phyloP scores from a whole-genome alignment of 2,329 filamentous ascomycete species.

The Ophiocordyceps robertsii region DNA sequence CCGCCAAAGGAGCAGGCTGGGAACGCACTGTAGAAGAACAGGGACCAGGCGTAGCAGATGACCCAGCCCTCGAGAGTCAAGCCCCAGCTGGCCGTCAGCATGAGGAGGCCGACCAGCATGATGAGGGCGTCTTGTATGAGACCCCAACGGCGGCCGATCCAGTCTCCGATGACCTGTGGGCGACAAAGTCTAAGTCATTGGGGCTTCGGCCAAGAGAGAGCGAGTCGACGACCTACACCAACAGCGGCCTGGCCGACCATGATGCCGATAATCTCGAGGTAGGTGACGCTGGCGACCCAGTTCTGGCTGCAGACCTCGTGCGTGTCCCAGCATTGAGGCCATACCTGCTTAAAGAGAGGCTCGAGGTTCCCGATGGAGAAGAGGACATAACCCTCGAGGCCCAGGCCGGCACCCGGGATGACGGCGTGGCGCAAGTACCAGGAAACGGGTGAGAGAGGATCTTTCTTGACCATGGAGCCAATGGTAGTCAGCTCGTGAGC shows the following conservation, averaged over 20 bases:
- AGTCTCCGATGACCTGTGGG: slow-evolving; percentile 42
- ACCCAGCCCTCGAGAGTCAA: slow-evolving; percentile 83
- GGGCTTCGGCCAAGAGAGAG: not conserved
- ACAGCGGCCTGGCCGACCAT: slow-evolving; percentile 87
- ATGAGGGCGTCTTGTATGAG: slow-evolving; percentile 86
- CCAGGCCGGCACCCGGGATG: slow-evolving; percentile 80
- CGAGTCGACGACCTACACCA: slow-evolving; percentile 44
- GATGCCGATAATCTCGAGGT: slow-evolving; percentile 88
- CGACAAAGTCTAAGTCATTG: not conserved
- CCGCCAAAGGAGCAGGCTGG: no score
- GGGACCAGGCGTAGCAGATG: slow-evolving; percentile 88
- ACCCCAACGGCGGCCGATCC: slow-evolving; percentile 86
- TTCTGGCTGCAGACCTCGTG: slow-evolving; percentile 56
- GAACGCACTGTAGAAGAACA: slow-evolving; percentile 54
- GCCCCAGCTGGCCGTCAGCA: slow-evolving; percentile 88
- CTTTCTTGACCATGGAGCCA: slow-evolving; percentile 70
- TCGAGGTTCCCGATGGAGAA: slow-evolving; percentile 94
- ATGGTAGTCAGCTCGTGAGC: slow-evolving; percentile 52
- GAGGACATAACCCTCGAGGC: slow-evolving; percentile 88
- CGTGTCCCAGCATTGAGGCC: slow-evolving; percentile 64
- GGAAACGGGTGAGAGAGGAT: slow-evolving; percentile 69
- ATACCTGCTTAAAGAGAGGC: slow-evolving; percentile 64
- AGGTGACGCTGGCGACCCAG: slow-evolving; percentile 76
- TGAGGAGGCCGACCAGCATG: slow-evolving; percentile 86
- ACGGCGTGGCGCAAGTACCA: slow-evolving; percentile 89